Conservation (phyloP, 1,284 basidiomycete species). For the Cutaneotrichosporon sp. region DNA sequence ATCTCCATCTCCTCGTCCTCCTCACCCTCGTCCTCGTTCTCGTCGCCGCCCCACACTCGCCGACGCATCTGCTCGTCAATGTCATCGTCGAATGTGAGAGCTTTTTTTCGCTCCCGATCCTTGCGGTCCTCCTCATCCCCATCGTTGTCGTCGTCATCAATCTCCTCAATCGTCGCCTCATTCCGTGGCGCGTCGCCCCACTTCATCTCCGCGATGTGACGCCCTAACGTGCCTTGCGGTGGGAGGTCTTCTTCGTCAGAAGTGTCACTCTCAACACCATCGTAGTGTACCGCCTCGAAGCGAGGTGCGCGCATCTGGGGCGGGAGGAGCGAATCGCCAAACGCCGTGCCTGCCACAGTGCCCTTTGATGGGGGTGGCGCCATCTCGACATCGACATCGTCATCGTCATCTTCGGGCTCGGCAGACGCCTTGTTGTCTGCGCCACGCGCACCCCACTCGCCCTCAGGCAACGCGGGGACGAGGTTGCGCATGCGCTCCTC, state of each 20-base stretch:
- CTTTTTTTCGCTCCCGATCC: constrained; percentile 25
- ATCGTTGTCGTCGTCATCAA: constrained; percentile 26
- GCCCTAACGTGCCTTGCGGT: constrained; percentile 37
- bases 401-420: background rate
- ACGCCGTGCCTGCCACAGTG: constrained; percentile 16
- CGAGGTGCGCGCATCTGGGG: constrained; percentile 65
- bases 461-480: constrained; percentile 48
- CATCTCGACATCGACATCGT: constrained; percentile 14
- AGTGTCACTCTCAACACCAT: constrained; percentile 69
- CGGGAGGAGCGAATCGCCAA: constrained; percentile 44
- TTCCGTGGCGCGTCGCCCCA: constrained; percentile 26
- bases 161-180: constrained; percentile 40
- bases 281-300: constrained; percentile 72
- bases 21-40: constrained; percentile 58
- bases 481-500: constrained; percentile 47
- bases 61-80: constrained; percentile 79
- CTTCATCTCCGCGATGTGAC: constrained; percentile 42
- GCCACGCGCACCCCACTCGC: constrained; percentile 53
- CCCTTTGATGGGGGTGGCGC: constrained; percentile 3
- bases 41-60: constrained; percentile 67
- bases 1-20: constrained; percentile 79
- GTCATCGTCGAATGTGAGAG: constrained; percentile 62
- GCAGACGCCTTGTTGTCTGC: background rate
- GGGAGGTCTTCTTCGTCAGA: constrained; percentile 64
- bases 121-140: constrained; percentile 26